Base-by-base conservation (phyloP, 202 grass and related monocot genomes). In the Carex sylvatica region DNA sequence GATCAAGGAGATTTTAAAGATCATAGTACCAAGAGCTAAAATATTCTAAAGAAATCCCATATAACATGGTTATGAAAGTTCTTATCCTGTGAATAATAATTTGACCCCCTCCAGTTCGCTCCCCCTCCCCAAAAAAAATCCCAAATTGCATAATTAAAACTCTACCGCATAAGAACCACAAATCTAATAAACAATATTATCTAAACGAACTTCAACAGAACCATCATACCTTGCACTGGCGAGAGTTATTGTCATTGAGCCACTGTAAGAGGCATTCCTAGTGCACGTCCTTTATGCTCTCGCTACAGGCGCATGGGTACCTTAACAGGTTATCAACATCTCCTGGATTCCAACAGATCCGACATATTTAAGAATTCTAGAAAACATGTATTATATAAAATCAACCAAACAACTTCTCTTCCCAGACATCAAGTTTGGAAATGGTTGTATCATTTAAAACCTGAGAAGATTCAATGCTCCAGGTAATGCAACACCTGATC, bases 251-350 rank as follows among this genome's bases (percentile, higher is more conserved):
- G 82, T 99, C 93, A 82, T 92, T 91, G 36, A 99, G 89, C 97
- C 97, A 99, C 93, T 99, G 97, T 6, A 99, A 88, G 81, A 99
- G 97, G 91, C 97, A 99, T 49, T 99, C 97, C 88, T 99, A 93
- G 83, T 99, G 97, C 31, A 99, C 97, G 87, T 85, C 96, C 81
- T 99, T 99, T 80, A 99, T 99, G 79, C 96, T 99, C 16, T 93
- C 96, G 82, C 96, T 99, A 90, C 96, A 99, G 26, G 96, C 96
- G 91, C 96, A 99, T 4, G 96, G 96, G 62, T 92, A 99, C 7
- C 93, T 88, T 31, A 99, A 93, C 65, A 91, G 93, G 74, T 96
- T 91, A 19, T 91, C 91, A 28, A 86, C 82, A 52, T 96, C 93
- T 54, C 96, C 96, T 16, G 89, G 93, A 90, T 99, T 99, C 81